Percentiles rank a stretch among this genome's conserved stretches.
Evolutionary conservation across 495 filamentous ascomycete genomes (phyloP).

Genomic region (Hypoxylon crocopeplum): DNA sequence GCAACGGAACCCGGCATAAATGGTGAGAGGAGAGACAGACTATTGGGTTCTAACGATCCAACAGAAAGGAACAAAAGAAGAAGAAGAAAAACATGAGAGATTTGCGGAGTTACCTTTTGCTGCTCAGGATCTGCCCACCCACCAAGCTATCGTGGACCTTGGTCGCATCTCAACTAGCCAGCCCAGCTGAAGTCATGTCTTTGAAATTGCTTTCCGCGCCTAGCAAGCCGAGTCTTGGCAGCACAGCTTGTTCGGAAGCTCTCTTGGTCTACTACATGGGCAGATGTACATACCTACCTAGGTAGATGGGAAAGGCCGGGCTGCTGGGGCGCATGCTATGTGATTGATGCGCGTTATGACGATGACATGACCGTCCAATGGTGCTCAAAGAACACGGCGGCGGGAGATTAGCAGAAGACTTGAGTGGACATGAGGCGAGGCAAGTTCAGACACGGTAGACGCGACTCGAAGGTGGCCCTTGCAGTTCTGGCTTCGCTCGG

Average conservation of each 20-base stretch:
- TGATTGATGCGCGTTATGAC: conserved; percentile 38
- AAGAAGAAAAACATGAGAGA: conserved; percentile 2
- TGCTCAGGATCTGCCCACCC: conserved; percentile 15
- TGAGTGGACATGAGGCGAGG: conserved; percentile 29
- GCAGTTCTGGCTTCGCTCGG: conserved; percentile 9
- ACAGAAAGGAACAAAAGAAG: conserved; percentile 13
- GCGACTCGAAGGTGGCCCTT: neutral
- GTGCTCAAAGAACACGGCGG: conserved; percentile 23
- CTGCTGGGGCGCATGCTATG: conserved; percentile 30
- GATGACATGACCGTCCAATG: conserved; percentile 32
- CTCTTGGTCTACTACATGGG: too few relatives aligned
- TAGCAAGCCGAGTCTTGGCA: conserved; percentile 18
- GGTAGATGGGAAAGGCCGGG: conserved; percentile 8
- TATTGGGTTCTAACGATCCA: conserved; percentile 29
- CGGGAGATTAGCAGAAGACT: conserved; percentile 41
- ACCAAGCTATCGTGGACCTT: conserved; percentile 18
- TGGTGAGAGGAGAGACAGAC: conserved; percentile 7
- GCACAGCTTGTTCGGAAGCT: conserved; percentile 8
- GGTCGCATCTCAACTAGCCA: conserved; percentile 24
- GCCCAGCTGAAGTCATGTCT: conserved; percentile 23
- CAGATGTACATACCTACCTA: too few relatives aligned
- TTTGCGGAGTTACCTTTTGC: conserved; percentile 6
- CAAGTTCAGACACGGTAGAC: conserved; percentile 12
- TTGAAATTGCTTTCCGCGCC: conserved; percentile 35
- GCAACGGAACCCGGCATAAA: conserved; percentile 34